phyloP scores from a whole-genome alignment of 2,329 filamentous ascomycete genomes.

The Xylariaceae sp. region DNA sequence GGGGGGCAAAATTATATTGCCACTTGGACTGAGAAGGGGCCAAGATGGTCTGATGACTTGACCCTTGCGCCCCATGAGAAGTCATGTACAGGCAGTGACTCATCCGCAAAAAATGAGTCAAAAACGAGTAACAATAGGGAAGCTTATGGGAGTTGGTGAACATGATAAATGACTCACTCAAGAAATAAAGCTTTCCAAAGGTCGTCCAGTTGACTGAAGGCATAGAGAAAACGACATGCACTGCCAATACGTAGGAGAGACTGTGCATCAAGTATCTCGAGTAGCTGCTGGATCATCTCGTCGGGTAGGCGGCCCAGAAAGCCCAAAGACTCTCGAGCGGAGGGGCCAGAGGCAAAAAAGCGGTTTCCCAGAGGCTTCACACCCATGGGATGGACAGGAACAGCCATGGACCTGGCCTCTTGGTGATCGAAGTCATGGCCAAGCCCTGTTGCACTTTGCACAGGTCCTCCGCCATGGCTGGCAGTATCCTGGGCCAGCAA shows the following conservation, averaged over 20 bases:
- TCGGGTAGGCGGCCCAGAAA: conserved; percentile 65
- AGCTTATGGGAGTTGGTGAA: too few relatives aligned
- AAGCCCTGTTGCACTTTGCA: too few relatives aligned
- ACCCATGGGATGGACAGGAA: conserved; percentile 73
- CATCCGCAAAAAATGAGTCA: too few relatives aligned
- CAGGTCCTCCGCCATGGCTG: conserved; percentile 12
- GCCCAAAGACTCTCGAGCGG: conserved; percentile 61
- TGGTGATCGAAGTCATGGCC: too few relatives aligned
- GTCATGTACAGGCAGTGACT: too few relatives aligned
- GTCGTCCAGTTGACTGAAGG: conserved; percentile 76
- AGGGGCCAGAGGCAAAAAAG: conserved; percentile 55
- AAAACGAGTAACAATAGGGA: too few relatives aligned
- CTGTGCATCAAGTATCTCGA: conserved; percentile 65
- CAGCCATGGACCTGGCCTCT: conserved; percentile 25
- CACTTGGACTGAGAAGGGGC: too few relatives aligned
- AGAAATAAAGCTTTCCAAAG: conserved; percentile 83
- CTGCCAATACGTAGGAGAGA: conserved; percentile 60
- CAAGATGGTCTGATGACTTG: too few relatives aligned
- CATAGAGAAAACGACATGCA: conserved; percentile 80
- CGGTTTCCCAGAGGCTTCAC: conserved; percentile 85
- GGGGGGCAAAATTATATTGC: too few relatives aligned
- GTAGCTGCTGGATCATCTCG: conserved; percentile 65
- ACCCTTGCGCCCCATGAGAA: too few relatives aligned
- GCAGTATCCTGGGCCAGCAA: conserved; percentile 15
- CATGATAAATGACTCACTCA: conserved; percentile 53